Evolutionary conservation across 1,284 basidiomycete genomes (phyloP).

Genomic region (Leccinum cinnamomeum): DNA sequence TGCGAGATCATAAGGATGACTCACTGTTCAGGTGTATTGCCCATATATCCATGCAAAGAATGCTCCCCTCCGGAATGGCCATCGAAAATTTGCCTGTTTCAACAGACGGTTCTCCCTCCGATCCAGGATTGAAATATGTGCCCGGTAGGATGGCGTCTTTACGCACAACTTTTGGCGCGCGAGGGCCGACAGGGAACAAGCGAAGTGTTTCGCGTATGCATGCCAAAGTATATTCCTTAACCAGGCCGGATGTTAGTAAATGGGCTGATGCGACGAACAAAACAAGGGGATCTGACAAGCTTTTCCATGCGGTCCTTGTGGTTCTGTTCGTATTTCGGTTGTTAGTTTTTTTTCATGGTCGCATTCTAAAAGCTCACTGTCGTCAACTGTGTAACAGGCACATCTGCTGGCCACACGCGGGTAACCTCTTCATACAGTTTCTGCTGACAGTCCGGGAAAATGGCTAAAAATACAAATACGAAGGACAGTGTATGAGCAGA

Average conservation of each 20-base stretch:
- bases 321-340: constrained; percentile 25
- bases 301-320: constrained; percentile 38
- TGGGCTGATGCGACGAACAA: background rate
- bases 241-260: background rate
- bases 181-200: constrained; percentile 38
- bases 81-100: constrained; percentile 37
- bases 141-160: constrained; percentile 37
- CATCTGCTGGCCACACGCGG: constrained; percentile 36
- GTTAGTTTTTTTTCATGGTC: background rate
- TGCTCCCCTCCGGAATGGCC: constrained; percentile 41
- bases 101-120: constrained; percentile 26
- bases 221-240: constrained; percentile 41
- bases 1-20: constrained; percentile 7
- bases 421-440: constrained; percentile 42
- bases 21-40: constrained; percentile 39
- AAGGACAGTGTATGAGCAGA: constrained; percentile 46
- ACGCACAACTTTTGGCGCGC: constrained; percentile 42
- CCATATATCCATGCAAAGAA: constrained; percentile 41
- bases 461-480: constrained; percentile 41
- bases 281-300: constrained; percentile 29
- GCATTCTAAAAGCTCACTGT: constrained; percentile 7
- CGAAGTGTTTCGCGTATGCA: constrained; percentile 49
- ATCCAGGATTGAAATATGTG: constrained; percentile 33
- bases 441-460: constrained; percentile 46
- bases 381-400: constrained; percentile 20